phyloP scores from a whole-genome alignment of 2,329 filamentous ascomycete genomes.

The Alternaria sp. region DNA sequence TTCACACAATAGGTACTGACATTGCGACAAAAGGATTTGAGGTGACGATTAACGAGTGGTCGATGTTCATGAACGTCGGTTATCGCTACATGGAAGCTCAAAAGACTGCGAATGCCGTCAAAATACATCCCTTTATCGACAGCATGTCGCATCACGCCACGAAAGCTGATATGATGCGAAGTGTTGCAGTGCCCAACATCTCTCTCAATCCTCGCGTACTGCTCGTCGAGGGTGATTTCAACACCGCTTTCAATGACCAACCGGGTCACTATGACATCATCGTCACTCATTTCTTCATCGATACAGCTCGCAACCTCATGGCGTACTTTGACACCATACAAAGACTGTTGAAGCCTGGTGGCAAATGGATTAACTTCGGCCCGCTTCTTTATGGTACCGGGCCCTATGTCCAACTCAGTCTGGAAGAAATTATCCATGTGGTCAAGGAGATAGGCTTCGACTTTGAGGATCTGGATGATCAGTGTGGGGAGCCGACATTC shows the following conservation, averaged over 20 bases:
- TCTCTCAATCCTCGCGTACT: constrained; percentile 52
- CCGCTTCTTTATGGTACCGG: constrained; percentile 65
- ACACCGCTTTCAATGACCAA: constrained; percentile 49
- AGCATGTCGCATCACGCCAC: constrained; percentile 65
- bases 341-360: constrained; percentile 57
- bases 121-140: constrained; percentile 63
- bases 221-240: constrained; percentile 66
- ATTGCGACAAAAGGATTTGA: constrained; percentile 53
- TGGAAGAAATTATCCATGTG: constrained; percentile 63
- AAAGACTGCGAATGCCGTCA: constrained; percentile 32
- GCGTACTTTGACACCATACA: constrained; percentile 65
- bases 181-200: constrained; percentile 56
- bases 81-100: constrained; percentile 60
- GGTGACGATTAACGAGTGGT: constrained; percentile 67
- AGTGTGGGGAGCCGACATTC: constrained; percentile 58
- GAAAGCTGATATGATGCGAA: constrained; percentile 58
- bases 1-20: background rate
- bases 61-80: constrained; percentile 64
- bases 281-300: constrained; percentile 68
- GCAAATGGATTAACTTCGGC: constrained; percentile 65
- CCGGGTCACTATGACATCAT: constrained; percentile 58
- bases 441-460: constrained; percentile 62
- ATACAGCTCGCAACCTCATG: constrained; percentile 66
- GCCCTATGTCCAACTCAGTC: constrained; percentile 63
- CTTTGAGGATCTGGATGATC: constrained; percentile 56